Evolutionary conservation across 148 eudicot genomes (phyloP).

Genomic region (Heliamphora exappendiculata): DNA sequence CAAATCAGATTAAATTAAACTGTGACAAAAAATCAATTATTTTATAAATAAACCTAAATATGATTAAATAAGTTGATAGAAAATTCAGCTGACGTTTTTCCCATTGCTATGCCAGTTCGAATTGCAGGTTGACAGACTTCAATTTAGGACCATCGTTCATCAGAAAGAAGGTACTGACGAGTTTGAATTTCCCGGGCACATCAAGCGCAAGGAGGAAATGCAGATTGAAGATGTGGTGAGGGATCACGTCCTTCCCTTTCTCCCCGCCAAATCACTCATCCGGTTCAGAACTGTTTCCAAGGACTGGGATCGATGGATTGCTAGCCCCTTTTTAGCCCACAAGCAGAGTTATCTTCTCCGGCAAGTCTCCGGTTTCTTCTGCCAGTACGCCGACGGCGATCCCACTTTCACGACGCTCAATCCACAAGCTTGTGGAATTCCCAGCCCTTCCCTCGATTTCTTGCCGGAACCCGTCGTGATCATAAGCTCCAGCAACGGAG

Average conservation of each 20-base stretch:
- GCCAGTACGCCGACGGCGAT: background rate
- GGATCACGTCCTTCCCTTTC: conserved; percentile 15
- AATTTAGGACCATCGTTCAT: background rate
- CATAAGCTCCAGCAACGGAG: conserved; percentile 13
- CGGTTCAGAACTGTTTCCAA: conserved; percentile 16
- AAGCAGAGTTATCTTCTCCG: conserved; percentile 1
- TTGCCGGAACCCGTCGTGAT: background rate
- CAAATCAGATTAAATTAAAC: no score
- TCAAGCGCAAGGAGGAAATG: conserved; percentile 11
- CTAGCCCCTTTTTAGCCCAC: conserved; percentile 15
- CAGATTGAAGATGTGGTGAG: conserved; percentile 13
- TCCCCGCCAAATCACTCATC: conserved; percentile 17
- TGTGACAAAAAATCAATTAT: background rate
- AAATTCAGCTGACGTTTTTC: background rate
- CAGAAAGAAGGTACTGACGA: background rate
- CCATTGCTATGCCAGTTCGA: no score
- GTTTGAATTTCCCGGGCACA: background rate
- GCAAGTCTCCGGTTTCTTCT: conserved; percentile 7
- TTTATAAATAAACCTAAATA: background rate
- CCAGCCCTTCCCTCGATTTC: background rate
- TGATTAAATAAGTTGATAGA: background rate
- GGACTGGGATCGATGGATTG: conserved; percentile 18
- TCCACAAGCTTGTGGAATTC: background rate
- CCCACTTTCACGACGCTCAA: conserved; percentile 9
- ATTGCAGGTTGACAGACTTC: background rate